Base-by-base conservation (phyloP, 2,329 filamentous ascomycete species). In the Dendryphion nanum region DNA sequence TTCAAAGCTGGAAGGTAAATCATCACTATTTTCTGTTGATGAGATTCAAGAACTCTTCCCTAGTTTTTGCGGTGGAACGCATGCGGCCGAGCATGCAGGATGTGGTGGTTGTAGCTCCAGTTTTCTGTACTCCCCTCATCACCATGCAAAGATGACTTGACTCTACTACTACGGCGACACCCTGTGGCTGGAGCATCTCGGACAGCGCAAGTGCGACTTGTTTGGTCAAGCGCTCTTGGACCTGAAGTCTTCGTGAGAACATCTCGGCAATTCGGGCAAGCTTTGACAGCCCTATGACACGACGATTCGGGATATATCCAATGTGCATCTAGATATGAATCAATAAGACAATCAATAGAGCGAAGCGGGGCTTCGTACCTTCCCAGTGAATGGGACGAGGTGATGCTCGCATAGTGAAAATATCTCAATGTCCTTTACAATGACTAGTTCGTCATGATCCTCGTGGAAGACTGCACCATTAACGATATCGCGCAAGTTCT, bases 41-140 rank as follows among this genome's bases (percentile, higher is more conserved):
- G 16, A 98, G 76, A 55, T 83, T 95, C 61, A 98, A 71, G 60
- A 98, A 98, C 68, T 98, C 93, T 63, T 95, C 94, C 55, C 93
- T 77, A 8, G 91, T 96, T 76, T 95, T 96, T 44, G 89, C 88
- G 55, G 87, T 89, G 44, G 83, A 84, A 61, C 95, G 84, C 76
- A 98, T 95, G 57, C 89, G 90, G 26, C 93, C 93, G n/a, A 97
- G 79, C 70, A 98, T 94, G 64, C 91, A 97, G 72, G 89, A 96
- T 14, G 93, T 98, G 24, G 94, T 93, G 5, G 93, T 97, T 14
- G 80, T 85, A 35, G 86, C 83, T 28, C 77, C 80, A 0, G 89
- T 89, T 75, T 98, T 96, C 64, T 96, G 81, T 7, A 98, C 91
- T n/a, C 93, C 93, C 32, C 93, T 82, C 90, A 96, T 97, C 13